Conservation (phyloP, 2,329 filamentous ascomycete genomes). For the Cyphellophora attinorum region DNA sequence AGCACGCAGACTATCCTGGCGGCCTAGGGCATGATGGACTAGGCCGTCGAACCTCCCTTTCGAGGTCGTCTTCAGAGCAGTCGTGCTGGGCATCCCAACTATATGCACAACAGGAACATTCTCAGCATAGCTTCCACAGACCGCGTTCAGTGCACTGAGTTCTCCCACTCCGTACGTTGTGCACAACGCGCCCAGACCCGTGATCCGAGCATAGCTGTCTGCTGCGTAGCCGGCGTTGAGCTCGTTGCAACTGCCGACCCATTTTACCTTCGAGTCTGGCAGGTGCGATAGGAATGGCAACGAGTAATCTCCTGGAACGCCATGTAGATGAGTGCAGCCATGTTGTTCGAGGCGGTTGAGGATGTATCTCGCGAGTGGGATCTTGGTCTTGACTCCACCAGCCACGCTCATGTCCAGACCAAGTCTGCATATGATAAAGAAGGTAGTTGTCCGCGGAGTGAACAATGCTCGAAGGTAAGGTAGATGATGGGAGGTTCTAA, state of each 20-base stretch:
- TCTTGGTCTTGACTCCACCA: neutral
- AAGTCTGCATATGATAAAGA: no score
- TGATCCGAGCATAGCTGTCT: constrained; percentile 64
- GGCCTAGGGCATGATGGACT: constrained; percentile 26
- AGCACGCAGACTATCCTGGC: constrained; percentile 44
- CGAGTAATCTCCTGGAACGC: constrained; percentile 38
- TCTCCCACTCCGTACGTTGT: constrained; percentile 54
- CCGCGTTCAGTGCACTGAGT: constrained; percentile 27
- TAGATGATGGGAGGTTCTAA: no score
- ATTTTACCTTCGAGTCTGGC: constrained; percentile 40
- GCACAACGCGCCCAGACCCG: constrained; percentile 24
- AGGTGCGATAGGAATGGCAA: constrained; percentile 46
- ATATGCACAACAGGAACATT: constrained; percentile 52
- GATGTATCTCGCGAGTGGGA: constrained; percentile 34
- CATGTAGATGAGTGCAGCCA: constrained; percentile 39
- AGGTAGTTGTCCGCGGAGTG: no score
- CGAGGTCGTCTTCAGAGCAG: neutral
- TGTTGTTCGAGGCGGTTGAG: constrained; percentile 39
- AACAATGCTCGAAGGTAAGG: no score
- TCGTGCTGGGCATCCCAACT: constrained; percentile 43
- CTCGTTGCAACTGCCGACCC: constrained; percentile 54
- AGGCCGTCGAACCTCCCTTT: constrained; percentile 3
- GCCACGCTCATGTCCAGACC: no score
- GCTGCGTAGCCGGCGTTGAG: constrained; percentile 62
- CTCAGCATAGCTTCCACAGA: constrained; percentile 43